Evolutionary conservation across 148 eudicot species (phyloP).

Genomic region (Nyssa sinensis): DNA sequence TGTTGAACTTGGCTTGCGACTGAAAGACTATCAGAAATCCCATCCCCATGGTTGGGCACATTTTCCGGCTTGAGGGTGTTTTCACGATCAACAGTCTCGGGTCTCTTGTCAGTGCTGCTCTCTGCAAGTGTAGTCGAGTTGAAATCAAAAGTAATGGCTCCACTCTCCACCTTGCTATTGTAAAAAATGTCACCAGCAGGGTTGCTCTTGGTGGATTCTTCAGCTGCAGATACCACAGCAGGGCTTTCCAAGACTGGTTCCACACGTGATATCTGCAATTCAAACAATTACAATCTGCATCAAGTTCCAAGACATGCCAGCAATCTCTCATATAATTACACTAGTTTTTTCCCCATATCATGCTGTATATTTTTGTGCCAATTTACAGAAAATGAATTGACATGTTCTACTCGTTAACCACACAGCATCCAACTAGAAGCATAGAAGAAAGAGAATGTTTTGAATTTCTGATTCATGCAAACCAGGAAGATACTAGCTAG

Average conservation of each 20-base stretch:
- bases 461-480: not conserved
- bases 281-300: not conserved
- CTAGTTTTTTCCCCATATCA: not conserved
- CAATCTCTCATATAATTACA: not conserved
- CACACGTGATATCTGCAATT: conserved; percentile 37
- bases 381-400: too few relatives aligned
- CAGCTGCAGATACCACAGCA: conserved; percentile 17
- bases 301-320: not conserved
- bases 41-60: conserved; percentile 37
- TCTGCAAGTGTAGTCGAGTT: conserved; percentile 29
- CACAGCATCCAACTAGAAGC: not conserved
- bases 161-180: conserved; percentile 52
- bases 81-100: conserved; percentile 19
- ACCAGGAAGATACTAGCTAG: not conserved
- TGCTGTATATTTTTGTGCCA: not conserved
- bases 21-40: conserved; percentile 13
- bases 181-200: conserved; percentile 27
- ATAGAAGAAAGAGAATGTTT: not conserved
- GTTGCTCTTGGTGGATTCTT: conserved; percentile 24
- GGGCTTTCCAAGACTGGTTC: conserved; percentile 20
- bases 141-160: conserved; percentile 55
- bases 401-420: not conserved
- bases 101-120: conserved; percentile 22
- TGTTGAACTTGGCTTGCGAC: conserved; percentile 22
- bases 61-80: conserved; percentile 30